These are phyloP conservation scores for Penicillium desertorum DNA, from an alignment of 495 filamentous ascomycete genomes.

Conservation along the genomic window DNA sequence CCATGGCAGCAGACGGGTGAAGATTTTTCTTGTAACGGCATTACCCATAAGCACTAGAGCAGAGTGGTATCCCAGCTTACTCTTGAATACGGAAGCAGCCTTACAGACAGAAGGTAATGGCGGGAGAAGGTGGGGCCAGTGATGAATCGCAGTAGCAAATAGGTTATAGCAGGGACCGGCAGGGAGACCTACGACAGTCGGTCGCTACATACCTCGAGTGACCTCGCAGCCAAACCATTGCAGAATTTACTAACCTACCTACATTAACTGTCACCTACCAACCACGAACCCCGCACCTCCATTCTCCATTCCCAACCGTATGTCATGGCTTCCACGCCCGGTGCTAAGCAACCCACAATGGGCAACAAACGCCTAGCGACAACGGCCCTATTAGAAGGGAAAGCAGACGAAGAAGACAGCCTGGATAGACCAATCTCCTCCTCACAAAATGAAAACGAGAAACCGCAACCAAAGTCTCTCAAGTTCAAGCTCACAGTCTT, in stretches of 20 bases:
- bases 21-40: background rate
- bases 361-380: background rate
- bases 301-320: background rate
- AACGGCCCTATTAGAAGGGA: background rate
- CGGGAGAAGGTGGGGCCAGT: background rate
- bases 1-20: background rate
- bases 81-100: background rate
- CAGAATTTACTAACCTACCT: background rate
- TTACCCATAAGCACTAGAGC: background rate
- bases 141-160: background rate
- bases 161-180: background rate
- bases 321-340: background rate
- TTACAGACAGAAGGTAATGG: background rate
- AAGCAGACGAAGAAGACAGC: background rate
- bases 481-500: background rate
- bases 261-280: background rate
- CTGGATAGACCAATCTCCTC: background rate
- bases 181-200: background rate
- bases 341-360: background rate
- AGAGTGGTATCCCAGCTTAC: background rate
- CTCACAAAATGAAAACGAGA: background rate
- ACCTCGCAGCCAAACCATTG: background rate
- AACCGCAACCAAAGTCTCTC: background rate
- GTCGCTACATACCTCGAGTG: background rate
- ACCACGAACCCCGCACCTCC: background rate